Evolutionary conservation across 2,329 filamentous ascomycete species (phyloP), one percentile per base, ranked within the genome.

Genomic region (Zasmidium cellare): DNA sequence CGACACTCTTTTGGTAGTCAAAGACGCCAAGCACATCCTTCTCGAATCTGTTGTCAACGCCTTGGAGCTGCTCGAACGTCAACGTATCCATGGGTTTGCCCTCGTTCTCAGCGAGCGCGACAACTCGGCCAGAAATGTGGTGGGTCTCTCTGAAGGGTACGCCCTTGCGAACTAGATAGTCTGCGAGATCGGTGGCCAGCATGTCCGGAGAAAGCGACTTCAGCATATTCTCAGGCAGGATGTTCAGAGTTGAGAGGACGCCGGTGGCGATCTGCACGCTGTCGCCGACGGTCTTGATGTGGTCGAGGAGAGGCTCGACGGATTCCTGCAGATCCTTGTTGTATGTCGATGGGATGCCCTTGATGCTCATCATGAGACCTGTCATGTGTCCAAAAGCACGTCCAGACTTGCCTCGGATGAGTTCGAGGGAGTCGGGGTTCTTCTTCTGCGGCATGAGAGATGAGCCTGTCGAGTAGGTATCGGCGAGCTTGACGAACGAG

Each of bases 261-360:
- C 92, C 89, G 22, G 89, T 89, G 24, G 90, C 89, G 67, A 96
- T 96, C 74, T 88, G 86, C 55, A 96, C 82, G 70, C 88, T 91
- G 79, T 96, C 89, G 56, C 82, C 83, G 61, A 94, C 82, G 5
- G 90, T 93, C 82, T 92, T 90, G 75, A 92, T 84, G 72, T 87
- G 85, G 74, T 96, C 90, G 50, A 96, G 84, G 77, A 96, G 85
- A n/a, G 89, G 88, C 80, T 96, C 89, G 61, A 90, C 87, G 58
- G 85, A 88, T 77, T 96, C 91, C 76, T 96, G 91, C n/a, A 96
- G 76, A 74, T 96, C 91, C 77, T 96, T 96, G 80, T 96, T 93
- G 80, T 96, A 96, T 2, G 89, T 91, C 46, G 84, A 89, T 1
- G 90, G 89, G 24, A 94, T 83, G 56, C 88, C 88, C 75, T 89